Conservation (phyloP, 2,329 filamentous ascomycete genomes). For the Lasiodiplodia citricola region DNA sequence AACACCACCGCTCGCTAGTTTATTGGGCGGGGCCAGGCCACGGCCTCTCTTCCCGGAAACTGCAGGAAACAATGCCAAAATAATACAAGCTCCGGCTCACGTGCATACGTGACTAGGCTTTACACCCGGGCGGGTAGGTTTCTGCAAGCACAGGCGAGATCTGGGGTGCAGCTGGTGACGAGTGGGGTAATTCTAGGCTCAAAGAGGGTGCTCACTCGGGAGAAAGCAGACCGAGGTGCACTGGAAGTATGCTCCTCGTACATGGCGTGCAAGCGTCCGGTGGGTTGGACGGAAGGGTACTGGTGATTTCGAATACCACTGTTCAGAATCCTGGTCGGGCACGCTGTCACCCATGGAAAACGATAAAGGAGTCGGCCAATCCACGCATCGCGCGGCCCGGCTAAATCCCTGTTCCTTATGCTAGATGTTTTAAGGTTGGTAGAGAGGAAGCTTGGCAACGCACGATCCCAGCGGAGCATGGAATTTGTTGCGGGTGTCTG, state of each 20-base stretch:
- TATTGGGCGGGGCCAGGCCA: slow-evolving; percentile 3
- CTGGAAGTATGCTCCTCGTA: not conserved
- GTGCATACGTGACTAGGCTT: not conserved
- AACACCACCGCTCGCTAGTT: slow-evolving; percentile 12
- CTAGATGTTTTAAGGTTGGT: slow-evolving; percentile 21
- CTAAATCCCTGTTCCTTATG: slow-evolving; percentile 13
- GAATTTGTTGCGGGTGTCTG: not conserved
- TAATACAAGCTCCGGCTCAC: slow-evolving; percentile 1
- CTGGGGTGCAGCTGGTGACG: slow-evolving; percentile 7
- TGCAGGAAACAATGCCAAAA: not conserved
- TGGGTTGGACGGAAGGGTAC: not conserved
- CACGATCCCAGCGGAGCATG: slow-evolving; percentile 7
- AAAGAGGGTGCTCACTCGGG: slow-evolving; percentile 10
- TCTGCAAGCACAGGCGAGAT: slow-evolving; percentile 2
- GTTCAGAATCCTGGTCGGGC: not conserved
- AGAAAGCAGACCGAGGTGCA: slow-evolving; percentile 15
- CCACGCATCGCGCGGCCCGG: not conserved
- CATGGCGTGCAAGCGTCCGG: slow-evolving; percentile 6
- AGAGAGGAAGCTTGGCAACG: slow-evolving; percentile 14
- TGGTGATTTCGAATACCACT: not conserved
- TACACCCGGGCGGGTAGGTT: not conserved
- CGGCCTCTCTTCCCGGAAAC: not conserved
- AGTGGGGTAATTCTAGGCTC: slow-evolving; percentile 1
- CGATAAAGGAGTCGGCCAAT: slow-evolving; percentile 14
- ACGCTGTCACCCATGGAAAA: slow-evolving; percentile 1